Evolutionary conservation across 1,139 yeast species (phyloP).

Genomic region (Nakaseomyces glabratus): DNA sequence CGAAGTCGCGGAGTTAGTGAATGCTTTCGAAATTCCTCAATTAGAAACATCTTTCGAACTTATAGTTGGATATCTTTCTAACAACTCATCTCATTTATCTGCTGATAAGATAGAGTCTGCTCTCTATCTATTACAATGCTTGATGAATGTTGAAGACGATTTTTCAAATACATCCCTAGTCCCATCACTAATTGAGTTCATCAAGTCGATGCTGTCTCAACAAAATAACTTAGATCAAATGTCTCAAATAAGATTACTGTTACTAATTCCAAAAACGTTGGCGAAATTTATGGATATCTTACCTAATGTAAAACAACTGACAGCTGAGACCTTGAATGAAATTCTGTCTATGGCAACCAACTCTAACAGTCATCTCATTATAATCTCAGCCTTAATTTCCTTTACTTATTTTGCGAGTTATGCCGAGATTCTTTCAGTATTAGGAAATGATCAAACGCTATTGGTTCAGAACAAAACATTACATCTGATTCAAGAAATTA

Average conservation of each 20-base stretch:
- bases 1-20: constrained; percentile 38
- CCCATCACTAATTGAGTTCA: constrained; percentile 6
- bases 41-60: not conserved
- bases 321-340: constrained; percentile 35
- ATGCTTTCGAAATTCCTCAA: constrained; percentile 8
- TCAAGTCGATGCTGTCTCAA: not conserved
- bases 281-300: constrained; percentile 40
- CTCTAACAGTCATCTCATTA: constrained; percentile 29
- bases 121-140: constrained; percentile 25
- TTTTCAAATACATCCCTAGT: not conserved
- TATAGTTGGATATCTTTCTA: constrained; percentile 1
- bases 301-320: constrained; percentile 33
- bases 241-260: constrained; percentile 39
- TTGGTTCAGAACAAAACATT: constrained; percentile 35
- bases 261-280: constrained; percentile 48
- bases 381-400: constrained; percentile 44
- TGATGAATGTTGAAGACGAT: constrained; percentile 19
- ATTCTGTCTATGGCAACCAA: constrained; percentile 31
- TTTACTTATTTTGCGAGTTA: constrained; percentile 46
- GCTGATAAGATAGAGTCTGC: constrained; percentile 27
- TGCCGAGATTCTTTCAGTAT: constrained; percentile 33
- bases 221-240: constrained; percentile 13
- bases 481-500: constrained; percentile 37
- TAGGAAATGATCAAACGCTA: constrained; percentile 16
- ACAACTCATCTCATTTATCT: not conserved